These are phyloP conservation scores for Aureobasidium sp. DNA, from an alignment of 2,329 filamentous ascomycete species.

Conservation along the genomic window DNA sequence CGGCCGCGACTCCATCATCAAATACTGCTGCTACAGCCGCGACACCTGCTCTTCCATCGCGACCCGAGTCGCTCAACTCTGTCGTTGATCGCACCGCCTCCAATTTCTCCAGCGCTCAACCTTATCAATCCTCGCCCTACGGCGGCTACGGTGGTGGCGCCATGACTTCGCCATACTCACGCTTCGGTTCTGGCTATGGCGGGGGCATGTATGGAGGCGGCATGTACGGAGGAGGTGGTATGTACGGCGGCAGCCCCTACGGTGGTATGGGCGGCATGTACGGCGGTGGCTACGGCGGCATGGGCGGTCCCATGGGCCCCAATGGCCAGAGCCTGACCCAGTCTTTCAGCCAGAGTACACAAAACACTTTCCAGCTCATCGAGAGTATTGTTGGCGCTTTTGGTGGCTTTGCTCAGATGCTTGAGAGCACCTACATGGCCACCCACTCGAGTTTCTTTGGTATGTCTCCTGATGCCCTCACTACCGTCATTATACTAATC, in stretches of 20 bases:
- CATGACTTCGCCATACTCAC: slow-evolving; percentile 43
- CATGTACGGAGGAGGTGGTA: slow-evolving; percentile 21
- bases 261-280: slow-evolving; percentile 22
- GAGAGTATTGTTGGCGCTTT: slow-evolving; percentile 96
- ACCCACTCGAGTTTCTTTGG: slow-evolving; percentile 98
- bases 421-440: slow-evolving; percentile 99
- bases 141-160: slow-evolving; percentile 41
- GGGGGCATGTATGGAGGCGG: slow-evolving; percentile 30
- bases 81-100: slow-evolving; percentile 83
- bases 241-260: slow-evolving; percentile 23
- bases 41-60: slow-evolving; percentile 58
- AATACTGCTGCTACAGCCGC: slow-evolving; percentile 31
- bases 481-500: neutral
- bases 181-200: slow-evolving; percentile 36
- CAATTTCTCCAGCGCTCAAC: slow-evolving; percentile 50
- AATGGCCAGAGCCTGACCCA: slow-evolving; percentile 93
- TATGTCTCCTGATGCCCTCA: slow-evolving; percentile 33
- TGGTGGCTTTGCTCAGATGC: slow-evolving; percentile 96
- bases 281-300: slow-evolving; percentile 20
- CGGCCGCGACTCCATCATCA: slow-evolving; percentile 27
- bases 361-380: slow-evolving; percentile 96
- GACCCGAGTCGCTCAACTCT: slow-evolving; percentile 67
- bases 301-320: slow-evolving; percentile 44
- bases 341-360: slow-evolving; percentile 87
- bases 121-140: slow-evolving; percentile 45